phyloP scores from a whole-genome alignment of 331 rosid species.

The Dryas integrifolia region DNA sequence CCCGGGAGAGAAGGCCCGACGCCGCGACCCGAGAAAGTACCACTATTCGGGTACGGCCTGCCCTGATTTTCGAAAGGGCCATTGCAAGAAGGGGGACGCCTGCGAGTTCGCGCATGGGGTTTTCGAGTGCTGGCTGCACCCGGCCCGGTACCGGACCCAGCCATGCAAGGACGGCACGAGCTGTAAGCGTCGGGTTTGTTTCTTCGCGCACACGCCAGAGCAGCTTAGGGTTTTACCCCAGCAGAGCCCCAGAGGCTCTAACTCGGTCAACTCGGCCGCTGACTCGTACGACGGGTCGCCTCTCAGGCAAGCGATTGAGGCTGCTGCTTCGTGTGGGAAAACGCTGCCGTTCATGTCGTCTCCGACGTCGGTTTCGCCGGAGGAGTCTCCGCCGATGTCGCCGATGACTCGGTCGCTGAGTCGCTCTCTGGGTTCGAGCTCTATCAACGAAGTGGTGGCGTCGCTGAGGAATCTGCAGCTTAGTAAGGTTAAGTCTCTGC shows the following conservation, averaged over 20 bases:
- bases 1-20: slow-evolving; percentile 97
- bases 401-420: slow-evolving; percentile 52
- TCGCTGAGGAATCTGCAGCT: slow-evolving; percentile 68
- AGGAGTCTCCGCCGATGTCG: slow-evolving; percentile 69
- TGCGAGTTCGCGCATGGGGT: slow-evolving; percentile 96
- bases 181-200: slow-evolving; percentile 82
- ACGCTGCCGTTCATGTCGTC: slow-evolving; percentile 45
- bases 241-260: slow-evolving; percentile 54
- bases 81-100: slow-evolving; percentile 69
- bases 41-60: slow-evolving; percentile 91
- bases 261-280: slow-evolving; percentile 27
- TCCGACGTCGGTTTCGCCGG: slow-evolving; percentile 45
- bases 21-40: slow-evolving; percentile 83
- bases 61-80: slow-evolving; percentile 88
- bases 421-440: slow-evolving; percentile 50
- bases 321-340: slow-evolving; percentile 26
- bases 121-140: slow-evolving; percentile 98
- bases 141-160: slow-evolving; percentile 91
- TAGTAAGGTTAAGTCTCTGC: slow-evolving; percentile 56
- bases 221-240: slow-evolving; percentile 75
- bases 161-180: slow-evolving; percentile 91
- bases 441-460: slow-evolving; percentile 56
- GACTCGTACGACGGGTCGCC: slow-evolving; percentile 88
- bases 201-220: slow-evolving; percentile 92
- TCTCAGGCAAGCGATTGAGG: slow-evolving; percentile 43